Conservation (phyloP, 495 filamentous ascomycete genomes). For the Cetradonia linearis region DNA sequence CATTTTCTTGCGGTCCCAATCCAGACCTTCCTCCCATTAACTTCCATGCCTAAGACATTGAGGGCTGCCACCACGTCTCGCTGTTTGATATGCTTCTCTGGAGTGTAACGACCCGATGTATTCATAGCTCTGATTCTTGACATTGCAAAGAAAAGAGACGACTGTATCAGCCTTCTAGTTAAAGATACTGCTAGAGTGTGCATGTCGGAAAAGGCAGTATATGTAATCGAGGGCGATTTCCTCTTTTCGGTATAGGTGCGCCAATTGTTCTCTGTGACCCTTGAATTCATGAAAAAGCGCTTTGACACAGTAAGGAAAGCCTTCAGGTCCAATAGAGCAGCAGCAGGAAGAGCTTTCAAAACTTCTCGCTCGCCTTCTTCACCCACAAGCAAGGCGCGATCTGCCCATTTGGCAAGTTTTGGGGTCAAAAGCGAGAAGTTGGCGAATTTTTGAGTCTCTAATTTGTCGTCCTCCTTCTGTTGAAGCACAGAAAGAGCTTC, state of each 20-base stretch:
- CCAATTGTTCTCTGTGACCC: conserved; percentile 57
- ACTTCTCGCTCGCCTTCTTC: conserved; percentile 28
- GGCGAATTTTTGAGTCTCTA: conserved; percentile 46
- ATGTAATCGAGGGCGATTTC: conserved; percentile 53
- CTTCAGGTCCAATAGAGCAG: conserved; percentile 46
- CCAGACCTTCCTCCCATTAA: conserved; percentile 46
- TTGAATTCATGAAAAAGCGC: conserved; percentile 69
- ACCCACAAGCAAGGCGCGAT: conserved; percentile 26
- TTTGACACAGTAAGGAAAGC: conserved; percentile 57
- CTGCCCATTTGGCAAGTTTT: conserved; percentile 34
- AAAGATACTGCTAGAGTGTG: conserved; percentile 55
- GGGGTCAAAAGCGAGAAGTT: conserved; percentile 46
- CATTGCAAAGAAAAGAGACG: conserved; percentile 55
- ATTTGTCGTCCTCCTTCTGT: conserved; percentile 42
- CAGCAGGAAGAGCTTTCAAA: conserved; percentile 36
- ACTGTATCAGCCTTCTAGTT: conserved; percentile 57
- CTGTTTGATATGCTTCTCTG: conserved; percentile 35
- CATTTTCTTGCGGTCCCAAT: conserved; percentile 48
- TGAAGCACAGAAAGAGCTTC: conserved; percentile 49
- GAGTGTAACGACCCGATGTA: conserved; percentile 28
- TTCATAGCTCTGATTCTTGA: conserved; percentile 41
- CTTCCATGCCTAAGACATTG: conserved; percentile 42
- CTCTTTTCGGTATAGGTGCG: conserved; percentile 34
- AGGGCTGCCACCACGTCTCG: conserved; percentile 59
- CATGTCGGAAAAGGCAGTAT: conserved; percentile 62